These are phyloP conservation scores for Aphanomyces euteiches DNA, from an alignment of 352 stramenopile genomes.

Conservation along the genomic window DNA sequence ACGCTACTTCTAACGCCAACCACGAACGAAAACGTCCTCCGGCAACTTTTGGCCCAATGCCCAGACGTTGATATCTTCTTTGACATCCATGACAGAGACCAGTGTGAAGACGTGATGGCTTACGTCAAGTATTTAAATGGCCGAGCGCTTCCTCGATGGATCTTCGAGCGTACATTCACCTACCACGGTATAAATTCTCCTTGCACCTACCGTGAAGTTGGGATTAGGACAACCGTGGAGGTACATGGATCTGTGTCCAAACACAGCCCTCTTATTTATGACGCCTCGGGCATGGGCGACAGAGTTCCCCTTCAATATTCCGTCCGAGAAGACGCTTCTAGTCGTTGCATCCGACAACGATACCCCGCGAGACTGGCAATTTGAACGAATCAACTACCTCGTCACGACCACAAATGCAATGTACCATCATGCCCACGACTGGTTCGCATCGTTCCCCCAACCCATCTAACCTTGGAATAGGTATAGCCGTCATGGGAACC, in stretches of 20 bases:
- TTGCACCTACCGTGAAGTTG: neutral
- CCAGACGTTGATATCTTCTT: slow-evolving; percentile 58
- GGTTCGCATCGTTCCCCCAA: neutral
- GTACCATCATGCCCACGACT: neutral
- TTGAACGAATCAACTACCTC: neutral
- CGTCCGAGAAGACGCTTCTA: neutral
- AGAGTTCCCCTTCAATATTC: neutral
- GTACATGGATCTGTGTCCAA: slow-evolving; percentile 4
- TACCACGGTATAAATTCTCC: slow-evolving; percentile 28
- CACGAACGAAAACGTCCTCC: slow-evolving; percentile 36
- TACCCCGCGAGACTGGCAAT: neutral
- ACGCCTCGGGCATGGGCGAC: neutral
- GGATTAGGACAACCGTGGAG: neutral
- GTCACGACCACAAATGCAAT: neutral
- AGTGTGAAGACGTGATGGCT: slow-evolving; percentile 57
- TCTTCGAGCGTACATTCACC: slow-evolving; percentile 38
- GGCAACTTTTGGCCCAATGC: slow-evolving; percentile 45
- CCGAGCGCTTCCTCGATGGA: slow-evolving; percentile 46
- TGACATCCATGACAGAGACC: slow-evolving; percentile 46
- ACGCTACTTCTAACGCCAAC: neutral
- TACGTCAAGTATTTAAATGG: slow-evolving; percentile 50
- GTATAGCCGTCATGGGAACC: slow-evolving; percentile 46
- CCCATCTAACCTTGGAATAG: neutral
- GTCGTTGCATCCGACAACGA: neutral
- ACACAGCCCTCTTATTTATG: slow-evolving; percentile 16